Base-by-base conservation (phyloP, 2,329 filamentous ascomycete genomes). In the Fusarium sp. region DNA sequence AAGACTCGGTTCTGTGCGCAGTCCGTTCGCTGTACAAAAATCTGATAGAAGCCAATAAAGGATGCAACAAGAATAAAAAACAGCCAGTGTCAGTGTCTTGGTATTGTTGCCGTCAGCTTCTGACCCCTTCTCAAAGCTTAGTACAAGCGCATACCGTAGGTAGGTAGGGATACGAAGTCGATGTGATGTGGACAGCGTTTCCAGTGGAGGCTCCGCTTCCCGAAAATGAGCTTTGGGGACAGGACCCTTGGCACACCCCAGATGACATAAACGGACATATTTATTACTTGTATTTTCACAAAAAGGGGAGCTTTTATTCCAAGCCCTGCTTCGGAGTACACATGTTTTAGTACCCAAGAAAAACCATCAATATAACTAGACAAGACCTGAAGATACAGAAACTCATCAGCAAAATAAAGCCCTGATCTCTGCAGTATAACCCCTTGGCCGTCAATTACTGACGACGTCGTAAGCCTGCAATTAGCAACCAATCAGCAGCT, bases 151-250 rank as follows among this genome's bases (percentile, higher is more conserved):
- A 48, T 57, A 38, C 36, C 42, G 35, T 36, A 38, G 24, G 31
- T 36, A 38, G 24, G 31, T 61, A 51, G 46, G 51, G 58, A 57
- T 57, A 58, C 36, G 38, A 53, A 47, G 39, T 53, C 55, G 61
- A 67, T 64, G 64, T 67, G 61, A 67, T 64, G 64, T 67, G 64
- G 64, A 67, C 64, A 67, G 64, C 64, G 55, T 67, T 67, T 64
- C 63, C 61, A 64, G 47, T 60, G 47, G 61, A 65, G 54, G 53
- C 58, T 52, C 54, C 54, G 38, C 40, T 63, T 54, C 41, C 42
- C 55, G 47, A 65, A 63, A 62, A 50, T 65, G 53, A 65, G 63
- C 58, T 66, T 41, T 52, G 43, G 15, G 31, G 38, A 42, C 39
- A 43, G 49, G 50, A 49, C 48, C 57, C 52, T 39, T 51, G 31